A percentile compares a stretch with the other conserved stretches of the same genome.
Evolutionary conservation across 495 filamentous ascomycete genomes (phyloP).

Genomic region (Trichoderma virens): DNA sequence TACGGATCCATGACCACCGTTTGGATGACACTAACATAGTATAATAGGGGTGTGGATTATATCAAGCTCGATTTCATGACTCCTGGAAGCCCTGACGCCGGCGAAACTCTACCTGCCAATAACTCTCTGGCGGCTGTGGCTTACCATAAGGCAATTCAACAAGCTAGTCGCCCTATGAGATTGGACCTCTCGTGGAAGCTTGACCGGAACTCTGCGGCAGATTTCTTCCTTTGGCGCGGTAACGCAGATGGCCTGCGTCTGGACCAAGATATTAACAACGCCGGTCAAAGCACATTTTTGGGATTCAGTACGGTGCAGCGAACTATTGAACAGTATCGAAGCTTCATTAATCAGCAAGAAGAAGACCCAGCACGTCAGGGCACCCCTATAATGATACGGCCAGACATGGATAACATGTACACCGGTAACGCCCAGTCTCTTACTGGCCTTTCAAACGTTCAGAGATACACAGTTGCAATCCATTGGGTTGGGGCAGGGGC

Average conservation of each 20-base stretch:
- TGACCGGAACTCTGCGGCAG: not conserved
- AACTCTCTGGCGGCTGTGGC: not conserved
- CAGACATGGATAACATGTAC: constrained; percentile 3
- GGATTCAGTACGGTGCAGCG: constrained; percentile 3
- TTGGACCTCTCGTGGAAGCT: constrained; percentile 1
- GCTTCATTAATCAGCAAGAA: not conserved
- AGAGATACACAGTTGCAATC: not conserved
- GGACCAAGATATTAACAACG: not conserved
- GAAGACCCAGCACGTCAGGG: constrained; percentile 1
- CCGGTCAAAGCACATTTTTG: not conserved
- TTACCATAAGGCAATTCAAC: not conserved
- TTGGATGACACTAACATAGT: not conserved
- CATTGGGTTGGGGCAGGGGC: not conserved
- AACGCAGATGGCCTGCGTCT: not conserved
- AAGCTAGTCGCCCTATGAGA: constrained; percentile 1
- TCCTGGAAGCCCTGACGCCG: not conserved
- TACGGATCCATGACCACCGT: not conserved
- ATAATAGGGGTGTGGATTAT: not conserved
- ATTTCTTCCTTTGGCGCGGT: not conserved
- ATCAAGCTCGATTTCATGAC: constrained; percentile 2
- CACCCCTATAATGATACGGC: not conserved
- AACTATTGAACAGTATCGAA: not conserved
- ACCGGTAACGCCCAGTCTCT: not conserved
- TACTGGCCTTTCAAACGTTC: not conserved
- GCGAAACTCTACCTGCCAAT: not conserved